Evolutionary conservation across 352 stramenopile species (phyloP), one percentile per base, ranked within the genome.

Genomic region (Albugo candida): DNA sequence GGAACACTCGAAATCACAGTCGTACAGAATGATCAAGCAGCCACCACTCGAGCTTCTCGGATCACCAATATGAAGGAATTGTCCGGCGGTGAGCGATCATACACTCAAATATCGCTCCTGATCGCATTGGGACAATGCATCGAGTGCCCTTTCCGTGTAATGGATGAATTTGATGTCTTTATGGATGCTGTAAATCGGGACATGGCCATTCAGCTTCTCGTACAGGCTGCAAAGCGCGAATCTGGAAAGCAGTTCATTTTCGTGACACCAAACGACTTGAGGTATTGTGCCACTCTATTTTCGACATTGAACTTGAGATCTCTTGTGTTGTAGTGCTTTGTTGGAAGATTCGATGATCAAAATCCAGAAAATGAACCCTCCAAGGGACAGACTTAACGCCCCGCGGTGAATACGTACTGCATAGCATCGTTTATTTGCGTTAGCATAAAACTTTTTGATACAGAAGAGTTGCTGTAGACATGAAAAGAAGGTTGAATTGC

Each of bases 101-200:
- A 95, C 60, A 96, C 93, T 13, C 97, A 96, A 51, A 83, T 99
- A 31, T 92, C 93, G 20, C 63, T 99, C 37, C 66, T 99, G 40
- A 60, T 98, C 44, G 94, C 94, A 13, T 72, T 98, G 11, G 92
- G 78, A 5, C 65, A 91, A 55, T 86, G 73, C 55, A 88, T 87
- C 47, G 79, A 92, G 53, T 92, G 75, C 47, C 92, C 92, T 14
- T 97, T 97, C 60, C 80, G 93, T 51, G 86, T 98, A 35, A 96
- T 98, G 85, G 94, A 98, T 59, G 94, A 99, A 70, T 98, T 99
- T 58, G 94, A 98, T 64, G 94, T 99, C 27, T 99, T 98, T 55
- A 96, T 99, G 75, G 95, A 99, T 70, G 86, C 93, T 18, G 80
- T 97, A 24, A 93, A 94, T 46, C 75, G 95, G 40, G 96, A 97